Evolutionary conservation across 208 protist genomes (phyloP), one percentile per base, ranked within the genome.

Genomic region (Angomonas deanei): DNA sequence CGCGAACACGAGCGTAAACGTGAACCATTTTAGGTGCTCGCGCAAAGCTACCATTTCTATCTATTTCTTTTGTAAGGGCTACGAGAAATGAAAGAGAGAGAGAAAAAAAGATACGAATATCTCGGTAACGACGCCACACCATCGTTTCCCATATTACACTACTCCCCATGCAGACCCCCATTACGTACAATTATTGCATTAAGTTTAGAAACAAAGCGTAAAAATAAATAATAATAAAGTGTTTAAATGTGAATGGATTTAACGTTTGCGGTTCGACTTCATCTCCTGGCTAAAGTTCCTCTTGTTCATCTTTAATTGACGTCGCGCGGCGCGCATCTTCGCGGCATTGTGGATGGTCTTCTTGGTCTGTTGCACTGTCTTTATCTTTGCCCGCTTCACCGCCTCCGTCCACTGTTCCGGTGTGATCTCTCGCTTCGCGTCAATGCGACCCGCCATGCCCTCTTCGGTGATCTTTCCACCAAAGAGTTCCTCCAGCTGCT

Each of bases 321-420:
- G 64, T 48, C 74, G 69, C 52, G 73, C 62, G 0, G 70, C 61
- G 26, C 87, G 78, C 54, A 81, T 73, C 70, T 89, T 86, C 8
- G 82, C 77, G 17, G 83, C 83, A 36, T 86, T 78, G 0, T 81
- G 87, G 31, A 89, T 70, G 1, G 82, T 76, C 75, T 86, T 74
- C 61, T 91, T 80, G 3, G 78, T 88, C 53, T 93, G 82, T 39
- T 80, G 72, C 46, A 90, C 72, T 34, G 81, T 91, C 49, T 70
- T 69, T 10, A 80, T 72, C 13, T 75, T 72, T 3, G 87, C 87
- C 38, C 74, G 79, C 5, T 79, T 75, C 26, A 93, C 87, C 10
- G 87, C 87, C 23, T 86, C 81, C 3, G 80, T 78, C 87, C 87
- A 93, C 60, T 93, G 74, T 63, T 88, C 70, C 15, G 82, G 75